These are phyloP conservation scores for Deuterostichococcus epilithicus DNA, from an alignment of 139 green algal genomes.

Conservation along the genomic window DNA sequence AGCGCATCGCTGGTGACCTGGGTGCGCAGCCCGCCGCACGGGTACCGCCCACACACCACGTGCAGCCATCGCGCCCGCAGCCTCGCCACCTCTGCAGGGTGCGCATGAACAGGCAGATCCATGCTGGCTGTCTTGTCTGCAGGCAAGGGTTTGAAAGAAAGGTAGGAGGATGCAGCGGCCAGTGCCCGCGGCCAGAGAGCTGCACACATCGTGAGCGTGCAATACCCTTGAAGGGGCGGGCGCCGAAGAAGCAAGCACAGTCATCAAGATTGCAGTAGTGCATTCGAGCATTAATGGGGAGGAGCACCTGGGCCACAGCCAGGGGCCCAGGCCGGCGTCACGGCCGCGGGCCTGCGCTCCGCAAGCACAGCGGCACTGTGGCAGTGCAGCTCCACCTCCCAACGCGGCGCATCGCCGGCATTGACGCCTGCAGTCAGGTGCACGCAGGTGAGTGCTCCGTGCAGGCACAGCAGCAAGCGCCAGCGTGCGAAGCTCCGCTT, in stretches of 20 bases:
- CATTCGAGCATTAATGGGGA: too few species aligned
- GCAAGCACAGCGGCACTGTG: not conserved
- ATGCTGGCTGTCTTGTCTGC: not conserved
- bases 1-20: slow-evolving; percentile 4
- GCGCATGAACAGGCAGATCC: not conserved
- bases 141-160: not conserved
- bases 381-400: not conserved
- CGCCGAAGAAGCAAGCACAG: too few species aligned
- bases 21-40: slow-evolving; percentile 10
- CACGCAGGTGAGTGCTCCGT: too few species aligned
- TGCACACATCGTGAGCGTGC: not conserved
- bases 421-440: not conserved
- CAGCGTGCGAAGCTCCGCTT: too few species aligned
- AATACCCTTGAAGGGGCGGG: not conserved
- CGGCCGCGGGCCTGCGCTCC: not conserved
- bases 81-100: not conserved
- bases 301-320: not conserved
- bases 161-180: not conserved
- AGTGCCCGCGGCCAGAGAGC: not conserved
- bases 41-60: slow-evolving; percentile 3
- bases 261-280: too few species aligned
- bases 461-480: too few species aligned
- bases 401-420: not conserved
- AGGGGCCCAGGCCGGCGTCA: not conserved
- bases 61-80: slow-evolving; percentile 10